These are phyloP conservation scores for Wolfiporia cocos DNA, from an alignment of 1,284 basidiomycete species.

Conservation along the genomic window DNA sequence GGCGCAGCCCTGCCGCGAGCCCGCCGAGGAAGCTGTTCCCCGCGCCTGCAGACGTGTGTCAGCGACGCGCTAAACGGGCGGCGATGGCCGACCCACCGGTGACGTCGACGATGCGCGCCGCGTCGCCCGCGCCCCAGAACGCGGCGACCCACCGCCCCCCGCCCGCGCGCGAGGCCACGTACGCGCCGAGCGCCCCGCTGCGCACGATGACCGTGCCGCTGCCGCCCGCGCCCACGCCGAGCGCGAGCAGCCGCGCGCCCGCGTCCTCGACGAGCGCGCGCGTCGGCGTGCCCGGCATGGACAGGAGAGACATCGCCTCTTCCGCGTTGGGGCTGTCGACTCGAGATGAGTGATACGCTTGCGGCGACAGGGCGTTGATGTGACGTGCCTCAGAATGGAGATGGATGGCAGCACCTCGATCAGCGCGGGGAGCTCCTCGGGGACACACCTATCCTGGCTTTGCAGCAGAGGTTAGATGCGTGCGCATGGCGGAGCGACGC, in stretches of 20 bases:
- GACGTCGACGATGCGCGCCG: slow-evolving; percentile 64
- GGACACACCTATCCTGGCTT: slow-evolving; percentile 68
- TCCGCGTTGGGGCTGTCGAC: slow-evolving; percentile 79
- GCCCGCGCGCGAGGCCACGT: slow-evolving; percentile 40
- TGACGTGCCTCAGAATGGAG: slow-evolving; percentile 56
- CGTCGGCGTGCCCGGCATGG: slow-evolving; percentile 42
- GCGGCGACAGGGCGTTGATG: no score
- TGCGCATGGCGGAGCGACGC: neutral
- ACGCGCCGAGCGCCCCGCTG: slow-evolving; percentile 74
- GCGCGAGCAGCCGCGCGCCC: slow-evolving; percentile 46
- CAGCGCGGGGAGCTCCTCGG: slow-evolving; percentile 70
- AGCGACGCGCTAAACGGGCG: neutral
- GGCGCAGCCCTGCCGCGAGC: slow-evolving; percentile 64
- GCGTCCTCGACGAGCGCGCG: slow-evolving; percentile 55
- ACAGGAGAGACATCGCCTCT: slow-evolving; percentile 64
- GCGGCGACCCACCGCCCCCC: slow-evolving; percentile 70
- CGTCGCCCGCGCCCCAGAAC: slow-evolving; percentile 52
- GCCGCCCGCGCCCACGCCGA: slow-evolving; percentile 46
- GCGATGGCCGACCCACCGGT: slow-evolving; percentile 50
- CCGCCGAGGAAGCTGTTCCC: slow-evolving; percentile 88
- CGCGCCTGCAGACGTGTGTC: slow-evolving; percentile 47
- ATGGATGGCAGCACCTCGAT: slow-evolving; percentile 55
- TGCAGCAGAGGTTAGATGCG: neutral
- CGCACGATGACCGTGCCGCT: slow-evolving; percentile 67
- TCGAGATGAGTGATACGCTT: no score